Percentiles rank a stretch among this genome's conserved stretches.
These are phyloP conservation scores for Suillus ampliporus DNA, from an alignment of 768 basidiomycete genomes.

Conservation along the genomic window DNA sequence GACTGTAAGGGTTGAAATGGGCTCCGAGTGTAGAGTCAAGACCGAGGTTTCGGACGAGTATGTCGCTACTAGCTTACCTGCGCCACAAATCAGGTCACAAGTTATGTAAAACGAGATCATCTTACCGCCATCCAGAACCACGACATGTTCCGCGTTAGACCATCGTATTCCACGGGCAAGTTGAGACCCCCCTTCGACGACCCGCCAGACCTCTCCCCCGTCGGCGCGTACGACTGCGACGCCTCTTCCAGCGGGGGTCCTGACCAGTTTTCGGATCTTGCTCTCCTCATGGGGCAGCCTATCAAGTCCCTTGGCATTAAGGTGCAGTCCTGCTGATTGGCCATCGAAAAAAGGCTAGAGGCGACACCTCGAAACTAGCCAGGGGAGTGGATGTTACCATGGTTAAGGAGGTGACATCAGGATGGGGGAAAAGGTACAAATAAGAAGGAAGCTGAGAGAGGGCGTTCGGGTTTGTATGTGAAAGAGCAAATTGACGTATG, in stretches of 20 bases:
- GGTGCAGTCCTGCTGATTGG: slow-evolving; percentile 55
- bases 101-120: slow-evolving; percentile 7
- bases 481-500: slow-evolving; percentile 73
- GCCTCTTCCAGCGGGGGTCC: slow-evolving; percentile 81
- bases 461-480: slow-evolving; percentile 60
- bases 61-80: slow-evolving; percentile 62
- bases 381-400: slow-evolving; percentile 74
- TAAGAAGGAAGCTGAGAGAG: slow-evolving; percentile 55
- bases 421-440: slow-evolving; percentile 59
- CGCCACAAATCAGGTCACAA: slow-evolving; percentile 16
- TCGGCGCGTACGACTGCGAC: slow-evolving; percentile 66
- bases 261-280: slow-evolving; percentile 64
- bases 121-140: slow-evolving; percentile 72
- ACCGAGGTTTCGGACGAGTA: slow-evolving; percentile 54
- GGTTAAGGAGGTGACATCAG: slow-evolving; percentile 49
- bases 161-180: slow-evolving; percentile 57
- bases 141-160: slow-evolving; percentile 64
- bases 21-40: slow-evolving; percentile 60
- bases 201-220: slow-evolving; percentile 71
- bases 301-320: slow-evolving; percentile 47
- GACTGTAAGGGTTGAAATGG: slow-evolving; percentile 48
- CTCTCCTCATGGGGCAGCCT: slow-evolving; percentile 52
- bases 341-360: slow-evolving; percentile 67
- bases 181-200: slow-evolving; percentile 51
- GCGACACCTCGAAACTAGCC: slow-evolving; percentile 61